Evolutionary conservation across 75 land plant species (phyloP), one percentile per base, ranked within the genome.

Genomic region (Ceratopteris richardii): DNA sequence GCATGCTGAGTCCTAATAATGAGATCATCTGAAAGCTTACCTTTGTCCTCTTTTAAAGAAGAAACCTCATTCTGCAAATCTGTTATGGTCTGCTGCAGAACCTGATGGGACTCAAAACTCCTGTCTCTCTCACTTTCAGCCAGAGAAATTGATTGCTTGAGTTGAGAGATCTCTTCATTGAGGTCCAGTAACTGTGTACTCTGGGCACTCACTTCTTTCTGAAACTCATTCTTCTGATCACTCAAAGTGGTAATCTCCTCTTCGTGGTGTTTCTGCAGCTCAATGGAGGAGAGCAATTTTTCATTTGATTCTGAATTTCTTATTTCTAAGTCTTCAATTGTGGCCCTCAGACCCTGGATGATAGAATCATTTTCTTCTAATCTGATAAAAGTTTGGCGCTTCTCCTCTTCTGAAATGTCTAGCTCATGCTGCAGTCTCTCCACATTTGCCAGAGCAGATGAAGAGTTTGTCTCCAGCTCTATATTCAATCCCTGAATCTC

Each of bases 1-100:
- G 17, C 14, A n/a, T 46, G 48, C n/a, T 46, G 14, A 46, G 4
- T 4, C 14, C 14, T 20, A 2, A 20, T 4, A 46, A 17, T 4
- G 1, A 46, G n/a, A 2, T 46, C 48, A 2, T 46, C 48, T n/a
- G n/a, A n/a, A 20, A 46, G 48, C 21, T 20, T 4, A 2, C 21
- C n/a, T 46, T 14, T 46, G 2, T 46, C 48, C 21, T 5, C 48
- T 17, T 20, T 17, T 14, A 46, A 46, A 3, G 48, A 66, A 39
- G 40, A 44, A 0, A 73, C 55, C 66, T 81, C 77, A 46, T 27
- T 54, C 39, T 81, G 74, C 31, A 77, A 50, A 11, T 70, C 65
- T 1, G 20, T 30, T 1, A 82, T 67, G 51, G 55, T 73, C 63
- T 43, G 36, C 14, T 51, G 55, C 29, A 77, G 21, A n/a, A 17